Evolutionary conservation across 2,329 filamentous ascomycete species (phyloP), one percentile per base, ranked within the genome.

Genomic region (Diaporthe sp.): DNA sequence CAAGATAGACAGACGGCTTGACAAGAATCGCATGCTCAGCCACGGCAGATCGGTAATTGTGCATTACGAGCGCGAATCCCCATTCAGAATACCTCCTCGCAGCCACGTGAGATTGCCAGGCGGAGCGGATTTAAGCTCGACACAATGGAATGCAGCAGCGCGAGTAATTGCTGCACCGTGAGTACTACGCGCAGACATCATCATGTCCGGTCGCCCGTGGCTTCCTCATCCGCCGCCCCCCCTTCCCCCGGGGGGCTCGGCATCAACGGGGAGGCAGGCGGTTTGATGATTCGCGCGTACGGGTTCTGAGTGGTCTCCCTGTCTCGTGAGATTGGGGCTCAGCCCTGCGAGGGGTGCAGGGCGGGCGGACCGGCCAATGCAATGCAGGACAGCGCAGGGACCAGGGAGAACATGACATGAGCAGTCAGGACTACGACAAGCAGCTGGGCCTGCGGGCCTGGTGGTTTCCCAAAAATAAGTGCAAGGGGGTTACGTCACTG

Each of bases 381-480:
- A 51, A 22, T 37, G 47, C 44, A 50, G 30, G 44, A 25, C n/a
- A 19, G 63, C 32, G 63, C 63, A 68, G 47, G 63, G 63, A 53
- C 63, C 47, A 35, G 63, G 63, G 30, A 53, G 30, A 15, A 68
- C 61, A 22, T 10, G 19, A 66, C 61, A 66, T 66, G 61, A 63
- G 39, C 42, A n/a, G n/a, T 32, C 39, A 51, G 44, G 27, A 50
- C 42, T 25, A 30, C 44, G 17, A n/a, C 25, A 13, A 32, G 42
- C 19, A 25, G 30, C 30, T 12, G 13, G 47, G 47, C 32, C n/a
- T n/a, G n/a, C n/a, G n/a, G n/a, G n/a, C n/a, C n/a, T 37, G 32
- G 63, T 53, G 47, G 53, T 30, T 30, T 66, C 32, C 63, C 63
- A 68, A 68, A 68, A 68, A 68, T 68, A 68, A 68, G 63, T 68